Percentiles rank a stretch among this genome's conserved stretches.
Evolutionary conservation across 164 flowering plant species (phyloP).

Genomic region (Tetrastigma voinierianum): DNA sequence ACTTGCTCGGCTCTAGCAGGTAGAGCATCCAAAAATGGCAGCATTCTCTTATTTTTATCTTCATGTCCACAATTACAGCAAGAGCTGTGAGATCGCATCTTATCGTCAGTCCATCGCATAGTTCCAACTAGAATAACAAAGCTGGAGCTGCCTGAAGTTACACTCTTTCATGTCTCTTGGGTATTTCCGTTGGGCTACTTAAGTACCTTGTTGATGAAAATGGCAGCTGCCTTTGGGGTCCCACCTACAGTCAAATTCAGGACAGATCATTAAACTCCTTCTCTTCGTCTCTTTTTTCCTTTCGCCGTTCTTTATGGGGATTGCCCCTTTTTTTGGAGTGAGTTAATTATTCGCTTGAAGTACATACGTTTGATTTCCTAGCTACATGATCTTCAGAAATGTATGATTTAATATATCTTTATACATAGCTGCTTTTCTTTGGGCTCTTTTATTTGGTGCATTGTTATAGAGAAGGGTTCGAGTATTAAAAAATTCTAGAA

Average conservation of each 20-base stretch:
- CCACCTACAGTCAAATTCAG: slow-evolving; percentile 2
- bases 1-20: slow-evolving; percentile 41
- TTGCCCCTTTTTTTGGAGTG: not conserved
- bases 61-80: slow-evolving; percentile 22
- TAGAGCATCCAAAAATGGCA: slow-evolving; percentile 44
- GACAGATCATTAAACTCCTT: not conserved
- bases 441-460: not conserved
- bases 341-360: not conserved
- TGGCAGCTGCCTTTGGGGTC: not conserved
- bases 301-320: no score
- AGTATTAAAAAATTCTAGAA: no score
- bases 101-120: slow-evolving; percentile 9
- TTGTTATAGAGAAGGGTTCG: not conserved
- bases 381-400: no score
- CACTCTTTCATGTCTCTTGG: not conserved
- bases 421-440: not conserved
- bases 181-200: not conserved
- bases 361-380: no score
- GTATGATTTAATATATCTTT: no score
- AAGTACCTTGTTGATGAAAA: not conserved
- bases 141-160: not conserved
- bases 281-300: no score
- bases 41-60: slow-evolving; percentile 33
- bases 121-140: slow-evolving; percentile 9
- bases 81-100: slow-evolving; percentile 14